Percentiles rank a stretch among this genome's conserved stretches.
These are phyloP conservation scores for Wallacemonas sp. DNA, from an alignment of 208 protist species.

Conservation along the genomic window DNA sequence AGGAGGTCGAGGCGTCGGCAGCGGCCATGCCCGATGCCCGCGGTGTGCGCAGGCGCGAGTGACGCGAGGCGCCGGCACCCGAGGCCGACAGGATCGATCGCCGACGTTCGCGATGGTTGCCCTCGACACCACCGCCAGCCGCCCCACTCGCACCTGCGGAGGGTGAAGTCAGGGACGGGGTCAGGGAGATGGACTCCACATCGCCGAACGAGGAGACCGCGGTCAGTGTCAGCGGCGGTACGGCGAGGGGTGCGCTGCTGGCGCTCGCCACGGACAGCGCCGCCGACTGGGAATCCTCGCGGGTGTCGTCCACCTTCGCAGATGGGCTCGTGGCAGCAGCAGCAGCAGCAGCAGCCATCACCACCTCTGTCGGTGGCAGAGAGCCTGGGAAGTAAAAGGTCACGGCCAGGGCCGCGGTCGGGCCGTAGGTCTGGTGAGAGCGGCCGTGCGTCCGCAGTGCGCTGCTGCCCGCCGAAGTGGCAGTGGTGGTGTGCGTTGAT, in stretches of 20 bases:
- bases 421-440: not conserved
- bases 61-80: not conserved
- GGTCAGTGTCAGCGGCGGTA: not conserved
- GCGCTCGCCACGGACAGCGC: not conserved
- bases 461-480: not conserved
- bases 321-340: not conserved
- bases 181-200: not conserved
- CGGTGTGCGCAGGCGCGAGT: not conserved
- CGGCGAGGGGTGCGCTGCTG: not conserved
- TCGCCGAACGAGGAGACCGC: not conserved
- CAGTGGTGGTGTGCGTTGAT: not conserved
- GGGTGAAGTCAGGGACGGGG: not conserved
- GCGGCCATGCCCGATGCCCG: not conserved
- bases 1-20: too few species aligned
- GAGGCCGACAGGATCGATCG: not conserved
- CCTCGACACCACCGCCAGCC: too few species aligned
- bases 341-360: not conserved
- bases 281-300: not conserved
- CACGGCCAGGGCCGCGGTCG: constrained; percentile 4
- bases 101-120: not conserved
- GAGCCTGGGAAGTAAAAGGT: constrained; percentile 18
- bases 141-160: too few species aligned
- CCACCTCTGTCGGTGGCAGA: not conserved
- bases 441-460: not conserved
- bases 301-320: not conserved